These are phyloP conservation scores for Rhizopus sp. DNA, from an alignment of 371 early-diverging fungal genomes.

Conservation along the genomic window DNA sequence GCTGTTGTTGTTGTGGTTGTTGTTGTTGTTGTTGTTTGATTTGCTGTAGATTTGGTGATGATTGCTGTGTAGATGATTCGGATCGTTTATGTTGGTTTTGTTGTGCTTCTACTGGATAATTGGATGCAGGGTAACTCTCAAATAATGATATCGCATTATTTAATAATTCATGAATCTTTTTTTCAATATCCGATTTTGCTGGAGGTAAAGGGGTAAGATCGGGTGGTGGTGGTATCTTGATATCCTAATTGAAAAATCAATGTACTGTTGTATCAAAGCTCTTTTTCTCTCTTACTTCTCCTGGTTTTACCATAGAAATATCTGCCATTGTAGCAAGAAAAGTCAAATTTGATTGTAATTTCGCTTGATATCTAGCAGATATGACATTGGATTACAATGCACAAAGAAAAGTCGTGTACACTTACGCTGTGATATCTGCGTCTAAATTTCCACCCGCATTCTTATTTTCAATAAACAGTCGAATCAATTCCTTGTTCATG, in stretches of 20 bases:
- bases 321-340: conserved; percentile 62
- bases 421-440: conserved; percentile 44
- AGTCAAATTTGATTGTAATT: conserved; percentile 55
- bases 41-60: conserved; percentile 8
- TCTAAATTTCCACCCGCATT: conserved; percentile 28
- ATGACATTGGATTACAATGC: neutral
- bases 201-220: conserved; percentile 45
- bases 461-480: conserved; percentile 45
- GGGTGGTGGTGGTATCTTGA: conserved; percentile 38
- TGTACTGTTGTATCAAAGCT: conserved; percentile 2
- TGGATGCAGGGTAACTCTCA: conserved; percentile 2
- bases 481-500: conserved; percentile 55
- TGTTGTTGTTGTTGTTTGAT: conserved; percentile 14
- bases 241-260: conserved; percentile 21
- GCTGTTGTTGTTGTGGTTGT: conserved; percentile 14
- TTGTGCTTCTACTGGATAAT: neutral
- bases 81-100: conserved; percentile 15
- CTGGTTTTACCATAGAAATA: conserved; percentile 50
- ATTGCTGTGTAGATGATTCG: conserved; percentile 18
- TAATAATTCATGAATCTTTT: conserved; percentile 37
- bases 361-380: conserved; percentile 46
- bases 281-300: conserved; percentile 36
- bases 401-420: neutral
- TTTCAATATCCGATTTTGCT: conserved; percentile 33
- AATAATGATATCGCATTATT: conserved; percentile 36